These are phyloP conservation scores for Hypoxylon sp. DNA, from an alignment of 2,329 filamentous ascomycete genomes.

Conservation along the genomic window DNA sequence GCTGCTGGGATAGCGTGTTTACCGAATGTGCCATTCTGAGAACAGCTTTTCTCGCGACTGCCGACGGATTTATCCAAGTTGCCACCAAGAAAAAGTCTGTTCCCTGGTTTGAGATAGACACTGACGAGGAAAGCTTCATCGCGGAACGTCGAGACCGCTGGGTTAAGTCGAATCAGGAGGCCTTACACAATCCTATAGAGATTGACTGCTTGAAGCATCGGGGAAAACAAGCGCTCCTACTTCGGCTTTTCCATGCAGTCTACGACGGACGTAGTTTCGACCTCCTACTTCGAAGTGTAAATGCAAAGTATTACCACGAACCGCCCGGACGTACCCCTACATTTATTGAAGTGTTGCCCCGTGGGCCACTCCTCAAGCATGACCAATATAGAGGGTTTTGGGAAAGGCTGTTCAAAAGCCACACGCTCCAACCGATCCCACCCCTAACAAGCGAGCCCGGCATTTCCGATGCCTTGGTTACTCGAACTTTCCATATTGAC, in stretches of 20 bases:
- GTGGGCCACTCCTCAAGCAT: slow-evolving; percentile 73
- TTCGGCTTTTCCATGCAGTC: slow-evolving; percentile 86
- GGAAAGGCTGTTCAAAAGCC: slow-evolving; percentile 65
- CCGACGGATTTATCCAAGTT: slow-evolving; percentile 82
- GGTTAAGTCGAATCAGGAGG: slow-evolving; percentile 63
- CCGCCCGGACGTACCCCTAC: slow-evolving; percentile 56
- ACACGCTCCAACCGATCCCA: slow-evolving; percentile 45
- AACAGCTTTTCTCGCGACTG: slow-evolving; percentile 77
- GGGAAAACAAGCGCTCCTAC: slow-evolving; percentile 58
- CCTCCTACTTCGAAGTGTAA: slow-evolving; percentile 72
- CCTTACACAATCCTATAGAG: slow-evolving; percentile 66
- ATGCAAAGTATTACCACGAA: slow-evolving; percentile 60
- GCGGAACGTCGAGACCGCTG: slow-evolving; percentile 60
- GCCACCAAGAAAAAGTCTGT: slow-evolving; percentile 62
- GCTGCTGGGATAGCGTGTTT: slow-evolving; percentile 70
- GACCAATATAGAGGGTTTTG: slow-evolving; percentile 71
- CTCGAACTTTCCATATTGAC: slow-evolving; percentile 54
- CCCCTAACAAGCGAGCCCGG: slow-evolving; percentile 23
- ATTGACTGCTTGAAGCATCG: slow-evolving; percentile 56
- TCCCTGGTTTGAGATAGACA: slow-evolving; percentile 58
- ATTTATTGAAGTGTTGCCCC: slow-evolving; percentile 75
- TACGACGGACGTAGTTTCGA: slow-evolving; percentile 88
- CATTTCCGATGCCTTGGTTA: slow-evolving; percentile 40
- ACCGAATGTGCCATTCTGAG: slow-evolving; percentile 73
- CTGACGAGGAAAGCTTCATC: slow-evolving; percentile 51